These are phyloP conservation scores for Vanilla planifolia DNA, from an alignment of 106 monocot genomes.

Conservation along the genomic window DNA sequence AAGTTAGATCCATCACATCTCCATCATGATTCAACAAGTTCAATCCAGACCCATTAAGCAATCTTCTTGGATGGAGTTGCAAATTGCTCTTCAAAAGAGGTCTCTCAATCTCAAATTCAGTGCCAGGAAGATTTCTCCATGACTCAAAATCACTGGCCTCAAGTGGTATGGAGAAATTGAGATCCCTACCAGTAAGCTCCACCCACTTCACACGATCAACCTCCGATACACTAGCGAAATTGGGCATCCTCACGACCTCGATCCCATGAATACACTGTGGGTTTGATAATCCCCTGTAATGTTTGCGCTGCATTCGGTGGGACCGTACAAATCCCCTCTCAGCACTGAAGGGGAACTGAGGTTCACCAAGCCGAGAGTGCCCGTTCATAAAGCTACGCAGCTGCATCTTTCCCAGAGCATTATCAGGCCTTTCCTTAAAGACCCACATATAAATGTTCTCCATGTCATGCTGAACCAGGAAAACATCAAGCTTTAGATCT, in stretches of 20 bases:
- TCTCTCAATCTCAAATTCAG: conserved; percentile 39
- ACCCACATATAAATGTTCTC: conserved; percentile 55
- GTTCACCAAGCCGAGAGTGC: conserved; percentile 34
- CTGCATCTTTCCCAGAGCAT: conserved; percentile 42
- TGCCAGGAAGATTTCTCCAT: conserved; percentile 32
- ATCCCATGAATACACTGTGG: conserved; percentile 40
- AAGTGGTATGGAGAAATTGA: conserved; percentile 20
- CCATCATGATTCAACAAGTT: conserved; percentile 16
- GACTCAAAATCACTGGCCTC: conserved; percentile 36
- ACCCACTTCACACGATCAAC: conserved; percentile 28
- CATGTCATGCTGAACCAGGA: conserved; percentile 43
- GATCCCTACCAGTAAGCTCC: conserved; percentile 36
- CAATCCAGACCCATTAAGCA: conserved; percentile 20
- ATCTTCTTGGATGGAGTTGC: conserved; percentile 7
- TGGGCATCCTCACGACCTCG: conserved; percentile 27
- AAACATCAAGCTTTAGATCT: conserved; percentile 25
- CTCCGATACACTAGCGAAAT: conserved; percentile 18
- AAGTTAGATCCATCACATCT: conserved; percentile 28
- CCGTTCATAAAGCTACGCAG: conserved; percentile 41
- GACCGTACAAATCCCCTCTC: conserved; percentile 33
- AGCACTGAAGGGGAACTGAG: conserved; percentile 30
- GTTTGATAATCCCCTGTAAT: conserved; percentile 33
- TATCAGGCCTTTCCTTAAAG: conserved; percentile 35
- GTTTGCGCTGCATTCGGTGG: conserved; percentile 42
- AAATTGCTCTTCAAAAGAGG: conserved; percentile 9